A percentile compares a stretch with the other conserved stretches of the same genome.
phyloP scores from a whole-genome alignment of 768 basidiomycete species.

The Amanita molliuscula region DNA sequence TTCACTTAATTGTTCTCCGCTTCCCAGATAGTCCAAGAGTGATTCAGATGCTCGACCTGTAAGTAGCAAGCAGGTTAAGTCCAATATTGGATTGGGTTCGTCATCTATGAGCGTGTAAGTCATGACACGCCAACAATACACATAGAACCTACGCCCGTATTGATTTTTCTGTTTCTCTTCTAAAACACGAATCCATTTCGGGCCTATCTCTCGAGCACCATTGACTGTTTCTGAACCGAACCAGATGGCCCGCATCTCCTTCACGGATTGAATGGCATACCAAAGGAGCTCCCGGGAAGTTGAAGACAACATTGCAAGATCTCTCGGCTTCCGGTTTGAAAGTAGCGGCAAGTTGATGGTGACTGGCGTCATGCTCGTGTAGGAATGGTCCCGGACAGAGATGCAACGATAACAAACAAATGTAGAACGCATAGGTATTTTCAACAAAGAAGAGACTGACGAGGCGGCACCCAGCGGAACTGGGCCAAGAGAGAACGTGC shows the following conservation, averaged over 20 bases:
- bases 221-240: constrained; percentile 54
- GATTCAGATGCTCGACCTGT: constrained; percentile 67
- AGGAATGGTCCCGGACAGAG: constrained; percentile 14
- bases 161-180: constrained; percentile 56
- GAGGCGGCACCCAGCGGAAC: constrained; percentile 26
- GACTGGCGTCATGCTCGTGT: constrained; percentile 31
- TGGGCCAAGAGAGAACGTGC: constrained; percentile 60
- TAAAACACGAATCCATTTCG: constrained; percentile 59
- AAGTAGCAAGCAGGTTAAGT: constrained; percentile 59
- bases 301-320: constrained; percentile 63
- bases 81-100: constrained; percentile 53
- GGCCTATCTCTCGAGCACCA: constrained; percentile 65
- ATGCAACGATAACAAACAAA: constrained; percentile 38
- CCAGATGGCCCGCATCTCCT: constrained; percentile 69
- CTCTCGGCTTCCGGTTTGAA: constrained; percentile 42
- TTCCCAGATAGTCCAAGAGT: constrained; percentile 64
- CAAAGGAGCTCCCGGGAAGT: constrained; percentile 60
- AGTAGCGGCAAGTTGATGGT: constrained; percentile 49
- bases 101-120: constrained; percentile 32
- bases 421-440: constrained; percentile 32
- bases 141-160: constrained; percentile 44
- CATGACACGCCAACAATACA: constrained; percentile 2
- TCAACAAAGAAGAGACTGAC: constrained; percentile 30
- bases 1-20: constrained; percentile 74
- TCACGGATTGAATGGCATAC: constrained; percentile 60